Evolutionary conservation across 2,329 filamentous ascomycete genomes (phyloP), one percentile per base, ranked within the genome.

Genomic region (Tetracladium maxilliforme): DNA sequence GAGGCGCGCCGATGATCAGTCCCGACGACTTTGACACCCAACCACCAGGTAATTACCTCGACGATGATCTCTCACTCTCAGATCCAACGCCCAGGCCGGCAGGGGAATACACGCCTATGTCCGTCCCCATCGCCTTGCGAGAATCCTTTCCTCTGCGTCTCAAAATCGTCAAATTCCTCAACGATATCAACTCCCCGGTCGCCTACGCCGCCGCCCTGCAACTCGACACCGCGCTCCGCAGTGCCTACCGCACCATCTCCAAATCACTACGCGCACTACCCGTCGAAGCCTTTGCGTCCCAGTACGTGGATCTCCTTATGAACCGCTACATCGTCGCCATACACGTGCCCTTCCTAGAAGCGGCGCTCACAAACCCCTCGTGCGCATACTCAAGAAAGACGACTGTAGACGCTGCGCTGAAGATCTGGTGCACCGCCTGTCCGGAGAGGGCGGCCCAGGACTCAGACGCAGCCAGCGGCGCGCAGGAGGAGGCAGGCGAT

Each of bases 291-390:
- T n/a, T n/a, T n/a, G n/a, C n/a, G n/a, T n/a, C n/a, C n/a, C n/a
- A n/a, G n/a, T 31, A 19, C 17, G 38, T 66, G 6, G 58, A 70
- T 15, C 49, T 66, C 21, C 41, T 67, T 13, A 51, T 70, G 31
- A 55, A 61, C 14, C 61, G 65, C 7, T 70, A 66, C 35, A 41
- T 73, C 4, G 48, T 64, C 6, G 49, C 58, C 0, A 49, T 77
- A 0, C 70, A 78, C 36, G 48, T 63, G 3, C 62, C 63, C 0
- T 70, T 56, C 36, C 56, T 61, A 14, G 41, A 40, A 1, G 37
- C 47, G 1, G 46, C 56, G 2, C 40, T 56, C 3, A 40, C 41
- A 1, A 48, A 64, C 5, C 47, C 57, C 2, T 38, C 48, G 4
- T 69, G 58, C 30, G 58, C 61, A 1, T 69, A 56, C 30, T 66